phyloP scores from a whole-genome alignment of 495 filamentous ascomycete species.

The Cryomyces antarcticus region DNA sequence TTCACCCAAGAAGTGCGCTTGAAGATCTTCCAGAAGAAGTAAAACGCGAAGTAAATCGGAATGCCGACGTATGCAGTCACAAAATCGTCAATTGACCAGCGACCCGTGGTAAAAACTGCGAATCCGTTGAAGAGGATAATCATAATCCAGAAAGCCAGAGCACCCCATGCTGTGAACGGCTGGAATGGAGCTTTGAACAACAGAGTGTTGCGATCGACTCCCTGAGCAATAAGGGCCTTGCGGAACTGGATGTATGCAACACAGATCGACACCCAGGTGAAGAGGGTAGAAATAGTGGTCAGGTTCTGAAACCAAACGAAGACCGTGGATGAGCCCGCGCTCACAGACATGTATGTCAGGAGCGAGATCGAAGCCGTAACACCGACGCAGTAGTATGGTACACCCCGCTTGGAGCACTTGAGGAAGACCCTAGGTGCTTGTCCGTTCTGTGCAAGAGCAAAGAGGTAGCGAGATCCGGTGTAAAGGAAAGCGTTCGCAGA shows the following conservation, averaged over 20 bases:
- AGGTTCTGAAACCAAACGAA: constrained; percentile 23
- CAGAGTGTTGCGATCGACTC: constrained; percentile 29
- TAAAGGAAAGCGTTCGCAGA: constrained; percentile 66
- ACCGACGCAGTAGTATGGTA: constrained; percentile 38
- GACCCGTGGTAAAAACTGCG: constrained; percentile 35
- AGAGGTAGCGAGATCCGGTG: constrained; percentile 60
- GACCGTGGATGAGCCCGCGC: constrained; percentile 23
- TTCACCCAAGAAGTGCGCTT: constrained; percentile 27
- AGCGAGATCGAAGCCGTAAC: constrained; percentile 33
- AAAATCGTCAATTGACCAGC: constrained; percentile 31
- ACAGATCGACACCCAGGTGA: constrained; percentile 34
- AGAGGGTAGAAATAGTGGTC: constrained; percentile 23
- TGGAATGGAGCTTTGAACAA: constrained; percentile 33
- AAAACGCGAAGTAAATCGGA: constrained; percentile 15
- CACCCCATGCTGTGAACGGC: constrained; percentile 31
- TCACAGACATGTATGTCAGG: constrained; percentile 40
- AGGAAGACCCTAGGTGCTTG: constrained; percentile 42
- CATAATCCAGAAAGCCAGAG: constrained; percentile 27
- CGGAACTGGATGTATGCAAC: constrained; percentile 41
- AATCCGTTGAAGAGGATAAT: constrained; percentile 42
- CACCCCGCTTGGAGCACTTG: constrained; percentile 32
- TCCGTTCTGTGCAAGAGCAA: constrained; percentile 42
- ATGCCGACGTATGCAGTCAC: constrained; percentile 40
- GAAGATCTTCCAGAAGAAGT: constrained; percentile 25
- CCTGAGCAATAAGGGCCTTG: constrained; percentile 29